Base-by-base conservation (phyloP, 495 filamentous ascomycete species). In the Neurospora africana region DNA sequence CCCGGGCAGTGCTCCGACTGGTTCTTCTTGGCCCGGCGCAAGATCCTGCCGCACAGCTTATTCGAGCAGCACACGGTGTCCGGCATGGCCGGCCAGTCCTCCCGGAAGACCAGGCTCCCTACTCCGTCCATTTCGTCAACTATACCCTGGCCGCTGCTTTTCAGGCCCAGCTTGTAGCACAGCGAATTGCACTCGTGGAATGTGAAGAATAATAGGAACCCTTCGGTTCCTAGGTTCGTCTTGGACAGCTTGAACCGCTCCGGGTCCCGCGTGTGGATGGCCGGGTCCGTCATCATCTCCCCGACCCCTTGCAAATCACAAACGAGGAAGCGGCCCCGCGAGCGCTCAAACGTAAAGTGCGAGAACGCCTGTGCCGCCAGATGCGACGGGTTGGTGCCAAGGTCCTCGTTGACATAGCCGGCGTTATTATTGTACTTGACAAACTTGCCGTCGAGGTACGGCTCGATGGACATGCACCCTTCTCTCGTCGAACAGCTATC, bases 261-360 rank as follows among this genome's bases (percentile, higher is more conserved):
- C 5, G 65, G 79, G 41, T 81, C 78, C 9, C 33, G n/a, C 35
- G 80, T 80, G 36, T 82, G 81, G 30, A 83, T 74, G 17, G 74
- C 78, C 21, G 81, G 81, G 67, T 83, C 81, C 13, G 81, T 83
- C n/a, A 82, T 69, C 35, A 78, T 21, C 11, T 71, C n/a, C 33
- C 79, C 79, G 0, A 81, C 80, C 21, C 81, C 80, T 71, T 82
- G 81, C 39, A 82, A 44, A 65, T 83, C 81, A 23, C n/a, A 68
- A 4, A 83, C 76, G 35, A 83, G 69, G 8, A 83, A 76, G 69
- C 58, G 67, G 33, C 82, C 82, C 61, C 68, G 37, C 4, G 82
- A 83, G 41, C 81, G 78, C 78, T 83, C 82, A 72, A 79, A 83
- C 36, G 82, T 81, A 65, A 83, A 83, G 71, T 83, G 82, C 1